These are phyloP conservation scores for Aspergillus sclerotialis DNA, from an alignment of 2,329 filamentous ascomycete species.

Conservation along the genomic window DNA sequence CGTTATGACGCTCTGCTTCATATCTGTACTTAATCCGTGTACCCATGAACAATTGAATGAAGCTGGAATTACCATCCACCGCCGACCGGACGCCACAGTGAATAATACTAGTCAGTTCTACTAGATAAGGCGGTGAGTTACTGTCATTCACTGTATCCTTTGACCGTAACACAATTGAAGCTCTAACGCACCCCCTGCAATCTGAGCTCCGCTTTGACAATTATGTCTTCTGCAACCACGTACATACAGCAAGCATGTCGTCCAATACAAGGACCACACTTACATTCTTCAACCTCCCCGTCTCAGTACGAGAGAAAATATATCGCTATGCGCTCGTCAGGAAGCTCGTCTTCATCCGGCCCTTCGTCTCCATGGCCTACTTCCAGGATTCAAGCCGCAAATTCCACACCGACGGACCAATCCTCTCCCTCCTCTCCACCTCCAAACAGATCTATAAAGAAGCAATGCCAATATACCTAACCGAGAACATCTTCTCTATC, in stretches of 20 bases:
- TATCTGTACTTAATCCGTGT: neutral
- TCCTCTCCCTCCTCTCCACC: slow-evolving; percentile 9
- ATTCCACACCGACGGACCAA: slow-evolving; percentile 8
- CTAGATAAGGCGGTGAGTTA: no score
- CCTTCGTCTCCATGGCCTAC: slow-evolving; percentile 11
- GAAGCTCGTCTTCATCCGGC: slow-evolving; percentile 11
- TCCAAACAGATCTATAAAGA: slow-evolving; percentile 13
- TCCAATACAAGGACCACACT: no score
- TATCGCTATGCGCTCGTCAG: slow-evolving; percentile 12
- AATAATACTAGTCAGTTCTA: no score
- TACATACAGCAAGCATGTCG: no score
- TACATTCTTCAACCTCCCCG: slow-evolving; percentile 13
- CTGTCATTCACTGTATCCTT: no score
- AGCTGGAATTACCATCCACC: no score
- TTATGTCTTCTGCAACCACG: slow-evolving; percentile 3
- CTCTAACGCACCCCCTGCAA: no score
- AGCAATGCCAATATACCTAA: slow-evolving; percentile 11
- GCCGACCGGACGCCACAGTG: no score
- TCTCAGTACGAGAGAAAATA: slow-evolving; percentile 10
- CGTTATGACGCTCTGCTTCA: no score
- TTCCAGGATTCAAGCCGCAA: slow-evolving; percentile 2
- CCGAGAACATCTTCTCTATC: slow-evolving; percentile 16
- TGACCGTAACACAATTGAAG: no score
- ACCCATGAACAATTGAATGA: neutral
- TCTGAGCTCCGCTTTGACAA: neutral